Percentiles rank a stretch among this genome's conserved stretches.
These are phyloP conservation scores for Ogataea pilisensis DNA, from an alignment of 805 yeast species.

Conservation along the genomic window DNA sequence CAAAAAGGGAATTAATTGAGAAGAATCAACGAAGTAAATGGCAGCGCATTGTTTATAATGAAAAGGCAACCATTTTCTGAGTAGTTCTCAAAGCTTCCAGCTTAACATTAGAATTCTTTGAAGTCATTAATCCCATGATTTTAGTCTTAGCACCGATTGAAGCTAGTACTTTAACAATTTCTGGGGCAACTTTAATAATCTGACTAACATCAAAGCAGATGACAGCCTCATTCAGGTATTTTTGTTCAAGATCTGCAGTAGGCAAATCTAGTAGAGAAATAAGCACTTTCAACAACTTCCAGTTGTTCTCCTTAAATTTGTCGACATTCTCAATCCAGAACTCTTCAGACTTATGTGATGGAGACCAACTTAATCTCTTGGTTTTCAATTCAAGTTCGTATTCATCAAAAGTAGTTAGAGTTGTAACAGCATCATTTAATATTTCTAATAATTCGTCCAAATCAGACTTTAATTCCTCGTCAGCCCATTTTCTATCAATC, in stretches of 20 bases:
- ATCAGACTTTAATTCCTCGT: conserved; percentile 81
- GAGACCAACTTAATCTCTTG: conserved; percentile 79
- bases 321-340: conserved; percentile 85
- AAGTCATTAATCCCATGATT: conserved; percentile 80
- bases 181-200: conserved; percentile 59
- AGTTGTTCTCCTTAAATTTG: conserved; percentile 73
- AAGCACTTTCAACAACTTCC: conserved; percentile 64
- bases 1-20: no score
- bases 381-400: conserved; percentile 80
- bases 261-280: conserved; percentile 43
- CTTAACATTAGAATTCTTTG: conserved; percentile 80
- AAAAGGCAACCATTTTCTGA: conserved; percentile 86
- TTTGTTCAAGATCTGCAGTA: conserved; percentile 25
- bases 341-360: conserved; percentile 83
- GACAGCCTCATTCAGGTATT: conserved; percentile 45
- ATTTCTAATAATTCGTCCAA: conserved; percentile 52
- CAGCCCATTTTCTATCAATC: conserved; percentile 88
- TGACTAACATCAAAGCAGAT: conserved; percentile 65
- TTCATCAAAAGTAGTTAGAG: conserved; percentile 89
- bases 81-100: conserved; percentile 94
- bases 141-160: conserved; percentile 64
- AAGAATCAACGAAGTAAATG: no score
- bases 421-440: conserved; percentile 69
- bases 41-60: conserved; percentile 43
- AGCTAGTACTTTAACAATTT: conserved; percentile 49